Conservation (phyloP, 2,329 filamentous ascomycete genomes). For the Didymella glomerata region DNA sequence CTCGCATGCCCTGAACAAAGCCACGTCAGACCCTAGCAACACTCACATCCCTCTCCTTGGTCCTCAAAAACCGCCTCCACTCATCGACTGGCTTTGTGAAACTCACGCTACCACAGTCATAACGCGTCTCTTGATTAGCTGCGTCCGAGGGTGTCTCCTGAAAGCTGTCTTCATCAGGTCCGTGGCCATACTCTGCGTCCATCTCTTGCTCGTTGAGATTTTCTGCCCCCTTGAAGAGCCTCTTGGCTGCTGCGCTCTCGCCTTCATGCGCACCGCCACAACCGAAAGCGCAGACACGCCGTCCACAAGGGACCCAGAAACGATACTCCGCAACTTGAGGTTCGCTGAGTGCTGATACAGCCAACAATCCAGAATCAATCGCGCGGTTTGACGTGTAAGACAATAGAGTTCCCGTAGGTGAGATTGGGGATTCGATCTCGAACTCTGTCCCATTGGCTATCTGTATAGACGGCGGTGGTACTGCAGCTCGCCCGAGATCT, state of each 20-base stretch:
- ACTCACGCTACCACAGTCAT: background rate
- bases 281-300: slow-evolving; percentile 42
- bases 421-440: slow-evolving; percentile 35
- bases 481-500: background rate
- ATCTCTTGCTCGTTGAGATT: slow-evolving; percentile 7
- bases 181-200: background rate
- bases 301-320: slow-evolving; percentile 49
- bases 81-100: slow-evolving; percentile 13
- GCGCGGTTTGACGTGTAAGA: slow-evolving; percentile 43
- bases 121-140: background rate
- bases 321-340: slow-evolving; percentile 48
- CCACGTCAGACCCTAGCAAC: slow-evolving; percentile 14
- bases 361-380: slow-evolving; percentile 41
- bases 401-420: slow-evolving; percentile 41
- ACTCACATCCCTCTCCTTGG: slow-evolving; percentile 24
- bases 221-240: slow-evolving; percentile 41
- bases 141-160: background rate
- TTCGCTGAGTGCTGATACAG: slow-evolving; percentile 41
- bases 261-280: slow-evolving; percentile 41
- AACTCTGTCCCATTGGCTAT: slow-evolving; percentile 45
- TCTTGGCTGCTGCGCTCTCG: slow-evolving; percentile 42
- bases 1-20: background rate
- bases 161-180: background rate
- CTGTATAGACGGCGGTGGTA: slow-evolving; percentile 23
- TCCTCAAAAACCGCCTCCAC: slow-evolving; percentile 12